Evolutionary conservation across 768 basidiomycete genomes (phyloP), one percentile per base, ranked within the genome.

Genomic region (Panaeolus cyanescens): DNA sequence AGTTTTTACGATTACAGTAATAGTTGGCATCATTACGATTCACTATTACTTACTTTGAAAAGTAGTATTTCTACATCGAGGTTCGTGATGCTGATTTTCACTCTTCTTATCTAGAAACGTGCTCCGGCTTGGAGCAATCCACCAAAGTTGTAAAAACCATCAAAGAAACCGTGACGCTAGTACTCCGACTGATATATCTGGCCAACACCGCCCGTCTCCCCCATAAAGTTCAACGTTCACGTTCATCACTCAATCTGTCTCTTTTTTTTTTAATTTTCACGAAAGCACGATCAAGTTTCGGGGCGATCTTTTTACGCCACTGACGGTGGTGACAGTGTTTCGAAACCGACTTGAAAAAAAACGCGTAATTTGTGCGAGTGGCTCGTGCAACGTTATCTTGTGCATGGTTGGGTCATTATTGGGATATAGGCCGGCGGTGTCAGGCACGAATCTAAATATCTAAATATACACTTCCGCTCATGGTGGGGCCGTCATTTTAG

Each of bases 111-210:
- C 56, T 57, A 79, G 77, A 77, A 75, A 74, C 75, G 76, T 56
- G 72, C 77, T 50, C 86, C 87, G 0, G 70, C 63, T 0, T 89
- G 87, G 87, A 79, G 64, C 55, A 86, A 83, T 68, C 85, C 85
- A 6, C 76, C 82, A 3, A 88, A 86, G 69, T 72, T 88, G 30
- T 88, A 73, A 68, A 64, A 32, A 39, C 10, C 32, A 59, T 45
- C 20, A 30, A 58, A 28, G 34, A 3, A 39, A n/a, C n/a, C n/a
- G n/a, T n/a, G n/a, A n/a, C n/a, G n/a, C n/a, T n/a, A n/a, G n/a
- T n/a, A n/a, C n/a, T n/a, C n/a, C n/a, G n/a, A n/a, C n/a, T n/a
- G n/a, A n/a, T n/a, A n/a, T n/a, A n/a, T n/a, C n/a, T n/a, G n/a
- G n/a, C n/a, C n/a, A n/a, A n/a, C n/a, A n/a, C n/a, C n/a, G n/a